A percentile compares a stretch with the other conserved stretches of the same genome.
Conservation (phyloP, 1,284 basidiomycete species). For the Waitea zeae region DNA sequence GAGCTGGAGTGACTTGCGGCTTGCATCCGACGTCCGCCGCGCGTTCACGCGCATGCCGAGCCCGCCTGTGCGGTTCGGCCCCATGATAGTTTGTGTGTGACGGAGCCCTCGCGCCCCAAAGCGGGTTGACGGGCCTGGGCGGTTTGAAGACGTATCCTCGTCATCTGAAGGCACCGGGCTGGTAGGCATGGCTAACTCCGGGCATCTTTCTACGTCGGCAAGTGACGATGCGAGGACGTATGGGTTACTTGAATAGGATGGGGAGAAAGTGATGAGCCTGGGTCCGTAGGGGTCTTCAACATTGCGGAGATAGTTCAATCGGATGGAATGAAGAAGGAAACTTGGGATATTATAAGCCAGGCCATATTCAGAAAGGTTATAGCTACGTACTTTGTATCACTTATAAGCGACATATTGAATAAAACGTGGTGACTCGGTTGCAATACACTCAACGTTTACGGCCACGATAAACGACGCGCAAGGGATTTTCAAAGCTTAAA, state of each 20-base stretch:
- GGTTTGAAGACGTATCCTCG: slow-evolving; percentile 20
- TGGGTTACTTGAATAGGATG: slow-evolving; percentile 56
- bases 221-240: slow-evolving; percentile 68
- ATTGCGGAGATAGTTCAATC: slow-evolving; percentile 75
- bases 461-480: too few species aligned
- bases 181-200: slow-evolving; percentile 52
- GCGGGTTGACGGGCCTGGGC: slow-evolving; percentile 26
- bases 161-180: slow-evolving; percentile 58
- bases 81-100: slow-evolving; percentile 75
- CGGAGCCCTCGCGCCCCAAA: slow-evolving; percentile 48
- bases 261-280: slow-evolving; percentile 64
- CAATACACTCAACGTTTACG: too few species aligned
- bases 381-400: too few species aligned
- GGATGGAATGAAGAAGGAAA: slow-evolving; percentile 72
- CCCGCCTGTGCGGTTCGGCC: slow-evolving; percentile 15
- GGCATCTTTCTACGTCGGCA: slow-evolving; percentile 67
- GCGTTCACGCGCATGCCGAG: slow-evolving; percentile 14
- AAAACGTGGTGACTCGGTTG: too few species aligned
- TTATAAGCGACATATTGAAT: too few species aligned
- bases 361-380: too few species aligned
- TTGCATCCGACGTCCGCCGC: too few species aligned
- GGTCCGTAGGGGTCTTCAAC: slow-evolving; percentile 73
- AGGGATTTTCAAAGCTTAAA: too few species aligned
- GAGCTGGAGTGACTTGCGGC: too few species aligned
- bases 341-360: slow-evolving; percentile 31